These are phyloP conservation scores for Dalbergia cultrata DNA, from an alignment of 306 rosid genomes.

Conservation along the genomic window DNA sequence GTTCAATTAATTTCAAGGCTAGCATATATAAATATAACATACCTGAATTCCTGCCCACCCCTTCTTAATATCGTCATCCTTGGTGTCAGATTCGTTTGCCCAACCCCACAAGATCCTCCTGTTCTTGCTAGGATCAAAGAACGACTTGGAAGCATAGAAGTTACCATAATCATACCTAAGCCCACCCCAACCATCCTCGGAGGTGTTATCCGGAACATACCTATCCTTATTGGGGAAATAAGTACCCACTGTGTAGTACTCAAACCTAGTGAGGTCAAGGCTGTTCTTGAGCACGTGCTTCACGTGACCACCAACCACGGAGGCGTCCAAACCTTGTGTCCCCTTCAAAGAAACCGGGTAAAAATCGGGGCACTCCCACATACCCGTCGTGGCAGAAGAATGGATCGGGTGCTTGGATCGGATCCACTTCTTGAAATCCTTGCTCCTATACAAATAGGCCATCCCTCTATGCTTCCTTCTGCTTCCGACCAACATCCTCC, in stretches of 20 bases:
- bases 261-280: constrained; percentile 78
- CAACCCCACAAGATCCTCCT: constrained; percentile 91
- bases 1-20: background rate
- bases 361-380: constrained; percentile 97
- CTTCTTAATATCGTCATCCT: constrained; percentile 49
- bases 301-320: constrained; percentile 42
- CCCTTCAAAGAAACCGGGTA: constrained; percentile 62
- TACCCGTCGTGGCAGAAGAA: constrained; percentile 60
- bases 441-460: constrained; percentile 70
- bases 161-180: constrained; percentile 90
- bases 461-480: constrained; percentile 62
- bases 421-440: constrained; percentile 65
- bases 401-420: constrained; percentile 79
- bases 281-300: constrained; percentile 79
- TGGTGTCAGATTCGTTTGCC: constrained; percentile 83
- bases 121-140: constrained; percentile 64
- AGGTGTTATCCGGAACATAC: constrained; percentile 64
- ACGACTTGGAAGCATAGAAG: constrained; percentile 91
- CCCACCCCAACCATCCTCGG: constrained; percentile 76
- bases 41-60: constrained; percentile 99
- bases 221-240: constrained; percentile 51
- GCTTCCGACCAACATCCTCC: constrained; percentile 75
- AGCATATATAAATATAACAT: background rate
- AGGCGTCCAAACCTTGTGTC: constrained; percentile 58
- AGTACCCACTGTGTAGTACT: constrained; percentile 75